phyloP scores from a whole-genome alignment of 1,284 basidiomycete genomes.

The Moesziomyces globuligerus region DNA sequence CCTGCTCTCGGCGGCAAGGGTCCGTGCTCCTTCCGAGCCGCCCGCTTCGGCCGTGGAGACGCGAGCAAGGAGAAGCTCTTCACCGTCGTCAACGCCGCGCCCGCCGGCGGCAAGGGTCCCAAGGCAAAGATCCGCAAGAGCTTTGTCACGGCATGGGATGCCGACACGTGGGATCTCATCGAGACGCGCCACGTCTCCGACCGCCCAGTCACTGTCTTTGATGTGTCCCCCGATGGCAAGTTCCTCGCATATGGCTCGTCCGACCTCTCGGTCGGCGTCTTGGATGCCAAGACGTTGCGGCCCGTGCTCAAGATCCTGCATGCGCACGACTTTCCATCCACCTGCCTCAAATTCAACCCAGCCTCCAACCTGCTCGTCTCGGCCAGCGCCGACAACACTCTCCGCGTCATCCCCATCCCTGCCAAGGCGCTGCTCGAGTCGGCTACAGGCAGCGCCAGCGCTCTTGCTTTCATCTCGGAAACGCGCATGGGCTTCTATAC shows the following conservation, averaged over 20 bases:
- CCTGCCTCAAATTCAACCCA: conserved; percentile 87
- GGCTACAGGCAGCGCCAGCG: conserved; percentile 14
- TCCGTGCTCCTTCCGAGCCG: conserved; percentile 57
- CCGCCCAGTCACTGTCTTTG: conserved; percentile 61
- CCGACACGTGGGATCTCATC: conserved; percentile 59
- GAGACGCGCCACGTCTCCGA: conserved; percentile 58
- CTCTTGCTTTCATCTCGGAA: conserved; percentile 39
- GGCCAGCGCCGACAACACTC: conserved; percentile 88
- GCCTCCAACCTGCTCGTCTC: conserved; percentile 83
- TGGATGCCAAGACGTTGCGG: conserved; percentile 81
- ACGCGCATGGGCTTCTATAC: conserved; percentile 45
- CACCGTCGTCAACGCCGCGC: conserved; percentile 59
- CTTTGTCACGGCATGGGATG: conserved; percentile 63
- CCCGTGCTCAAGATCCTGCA: conserved; percentile 87
- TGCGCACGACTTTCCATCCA: conserved; percentile 94
- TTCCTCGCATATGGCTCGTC: conserved; percentile 87
- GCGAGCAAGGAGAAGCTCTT: conserved; percentile 51
- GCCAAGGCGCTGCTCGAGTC: conserved; percentile 63
- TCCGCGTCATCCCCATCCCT: conserved; percentile 75
- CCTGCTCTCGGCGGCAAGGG: conserved; percentile 58
- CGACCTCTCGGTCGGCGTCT: conserved; percentile 83
- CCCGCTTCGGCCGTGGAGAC: conserved; percentile 47
- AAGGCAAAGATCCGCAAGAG: conserved; percentile 61
- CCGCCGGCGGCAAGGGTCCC: conserved; percentile 32
- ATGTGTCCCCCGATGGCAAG: conserved; percentile 74